These are phyloP conservation scores for Aspergillus thermomutatus DNA, from an alignment of 2,329 filamentous ascomycete species.

Conservation along the genomic window DNA sequence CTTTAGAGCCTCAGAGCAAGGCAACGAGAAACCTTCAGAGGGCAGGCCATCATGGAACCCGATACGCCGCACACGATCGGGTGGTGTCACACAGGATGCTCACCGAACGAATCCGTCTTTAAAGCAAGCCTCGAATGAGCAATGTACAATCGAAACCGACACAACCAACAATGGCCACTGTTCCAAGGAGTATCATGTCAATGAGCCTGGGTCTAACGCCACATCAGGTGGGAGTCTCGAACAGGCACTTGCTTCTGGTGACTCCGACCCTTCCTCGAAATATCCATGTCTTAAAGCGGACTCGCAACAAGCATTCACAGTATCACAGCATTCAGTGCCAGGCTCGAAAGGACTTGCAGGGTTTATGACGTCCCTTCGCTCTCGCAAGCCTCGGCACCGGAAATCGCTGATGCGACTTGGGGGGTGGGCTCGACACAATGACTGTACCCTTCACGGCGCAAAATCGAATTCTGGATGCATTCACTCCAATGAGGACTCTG, in stretches of 20 bases:
- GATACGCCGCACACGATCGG: neutral
- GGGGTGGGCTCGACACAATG: neutral
- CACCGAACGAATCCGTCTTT: neutral
- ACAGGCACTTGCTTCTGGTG: neutral
- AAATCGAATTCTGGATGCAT: neutral
- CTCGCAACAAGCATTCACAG: neutral
- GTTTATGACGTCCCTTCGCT: conserved; percentile 16
- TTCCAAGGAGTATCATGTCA: neutral
- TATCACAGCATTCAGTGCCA: conserved; percentile 5
- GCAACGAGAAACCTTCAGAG: neutral
- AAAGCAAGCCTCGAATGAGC: neutral
- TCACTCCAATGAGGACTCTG: neutral
- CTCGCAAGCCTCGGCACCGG: conserved; percentile 10
- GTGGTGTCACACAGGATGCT: neutral
- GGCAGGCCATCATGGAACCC: neutral
- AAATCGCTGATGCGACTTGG: neutral
- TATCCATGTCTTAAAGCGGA: neutral
- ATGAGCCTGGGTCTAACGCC: neutral
- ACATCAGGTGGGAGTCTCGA: neutral
- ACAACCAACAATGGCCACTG: neutral
- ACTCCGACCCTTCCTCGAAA: neutral
- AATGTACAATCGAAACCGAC: neutral
- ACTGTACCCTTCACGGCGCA: neutral
- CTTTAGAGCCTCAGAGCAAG: conserved; percentile 6
- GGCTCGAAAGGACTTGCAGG: conserved; percentile 12